Evolutionary conservation across 768 basidiomycete genomes (phyloP), one percentile per base, ranked within the genome.

Genomic region (Coprinopsis sp.): DNA sequence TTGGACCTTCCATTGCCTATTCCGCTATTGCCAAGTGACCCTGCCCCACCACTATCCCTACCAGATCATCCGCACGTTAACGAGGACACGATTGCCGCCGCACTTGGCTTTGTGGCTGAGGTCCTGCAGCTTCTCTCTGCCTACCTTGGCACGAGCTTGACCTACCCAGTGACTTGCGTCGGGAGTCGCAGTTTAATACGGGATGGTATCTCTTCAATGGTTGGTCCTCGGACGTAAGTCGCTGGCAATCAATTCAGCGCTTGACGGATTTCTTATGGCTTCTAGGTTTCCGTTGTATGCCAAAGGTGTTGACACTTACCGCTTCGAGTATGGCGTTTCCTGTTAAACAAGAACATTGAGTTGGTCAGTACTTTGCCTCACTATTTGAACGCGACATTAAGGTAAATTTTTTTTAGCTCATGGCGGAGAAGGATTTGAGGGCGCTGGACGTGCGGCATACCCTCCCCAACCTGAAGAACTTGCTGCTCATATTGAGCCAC

Each of bases 251-350:
- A 16, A 39, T 44, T 23, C 23, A 12, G 19, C 25, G 27, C 5
- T 37, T 40, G 40, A 19, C n/a, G n/a, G n/a, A 21, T 37, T 47
- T 19, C 33, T 47, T n/a, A 51, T 25, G 39, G n/a, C 2, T 27
- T 21, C 4, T 49, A 96, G 94, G 77, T 99, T 98, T 64, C 96
- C 96, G 14, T 69, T 99, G 24, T 99, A 91, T 64, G 84, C 90
- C 1, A 89, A 81, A 67, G 93, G 94, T 4, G 94, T 97, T 48
- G 96, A 98, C 61, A 87, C 86, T 33, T 98, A 97, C 66, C 78
- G 96, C 21, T 99, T 95, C 58, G 95, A 98, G 64, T 99, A 98
- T 69, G 96, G 84, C 3, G 95, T 98, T 98, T 93, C 64, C 67
- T 99, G 33, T 72, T 98, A 25, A 99, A 99, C 70, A 99, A 98